phyloP scores from a whole-genome alignment of 345 rosid species.

The Brassica carinata region DNA sequence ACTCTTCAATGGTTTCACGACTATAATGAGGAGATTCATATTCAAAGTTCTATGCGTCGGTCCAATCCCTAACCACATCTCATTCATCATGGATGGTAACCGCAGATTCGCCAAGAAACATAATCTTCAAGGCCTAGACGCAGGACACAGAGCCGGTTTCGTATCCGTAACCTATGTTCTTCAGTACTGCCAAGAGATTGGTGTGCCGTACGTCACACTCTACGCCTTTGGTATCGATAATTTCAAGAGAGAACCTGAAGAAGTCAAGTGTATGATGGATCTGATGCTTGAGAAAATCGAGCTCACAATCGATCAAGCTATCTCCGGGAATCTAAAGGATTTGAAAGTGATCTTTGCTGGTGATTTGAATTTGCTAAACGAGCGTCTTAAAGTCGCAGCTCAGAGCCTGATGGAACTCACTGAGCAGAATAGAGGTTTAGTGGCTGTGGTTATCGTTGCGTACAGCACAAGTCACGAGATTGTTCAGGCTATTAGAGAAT shows the following conservation, averaged over 20 bases:
- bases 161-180: conserved; percentile 54
- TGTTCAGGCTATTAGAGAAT: conserved; percentile 65
- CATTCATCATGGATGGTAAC: conserved; percentile 46
- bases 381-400: conserved; percentile 49
- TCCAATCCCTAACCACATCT: conserved; percentile 40
- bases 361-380: conserved; percentile 45
- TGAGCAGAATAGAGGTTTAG: conserved; percentile 39
- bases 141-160: conserved; percentile 60
- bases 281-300: conserved; percentile 36
- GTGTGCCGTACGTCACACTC: conserved; percentile 57
- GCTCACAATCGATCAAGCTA: conserved; percentile 11
- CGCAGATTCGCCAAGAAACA: conserved; percentile 38
- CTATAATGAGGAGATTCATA: conserved; percentile 31
- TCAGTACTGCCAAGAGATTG: conserved; percentile 62
- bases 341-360: conserved; percentile 50
- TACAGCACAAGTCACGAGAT: conserved; percentile 80
- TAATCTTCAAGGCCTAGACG: conserved; percentile 31
- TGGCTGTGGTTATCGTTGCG: conserved; percentile 49
- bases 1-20: conserved; percentile 12
- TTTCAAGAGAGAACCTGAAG: conserved; percentile 67
- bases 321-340: conserved; percentile 48
- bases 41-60: conserved; percentile 31
- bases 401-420: conserved; percentile 67
- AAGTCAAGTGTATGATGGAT: conserved; percentile 72
- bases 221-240: conserved; percentile 87